Evolutionary conservation across 164 flowering plant genomes (phyloP).

Genomic region (Akebia trifoliata): DNA sequence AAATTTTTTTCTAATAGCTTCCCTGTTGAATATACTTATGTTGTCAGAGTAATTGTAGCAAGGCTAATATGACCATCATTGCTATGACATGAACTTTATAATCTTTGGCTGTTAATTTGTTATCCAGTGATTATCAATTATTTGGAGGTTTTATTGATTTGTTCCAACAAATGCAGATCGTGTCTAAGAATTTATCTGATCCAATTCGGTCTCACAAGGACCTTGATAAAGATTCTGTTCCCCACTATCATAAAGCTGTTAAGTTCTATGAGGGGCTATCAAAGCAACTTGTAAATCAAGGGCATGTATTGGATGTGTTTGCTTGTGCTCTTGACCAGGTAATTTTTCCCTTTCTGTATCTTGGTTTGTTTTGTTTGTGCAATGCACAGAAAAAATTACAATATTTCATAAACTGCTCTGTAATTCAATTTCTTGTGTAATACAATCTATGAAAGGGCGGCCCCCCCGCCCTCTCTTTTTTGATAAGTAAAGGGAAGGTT

Average conservation of each 20-base stretch:
- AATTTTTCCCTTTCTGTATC: slow-evolving; percentile 4
- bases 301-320: slow-evolving; percentile 90
- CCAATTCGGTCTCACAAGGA: slow-evolving; percentile 98
- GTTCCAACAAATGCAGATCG: slow-evolving; percentile 53
- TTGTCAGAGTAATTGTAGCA: no score
- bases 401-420: background rate
- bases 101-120: slow-evolving; percentile 4
- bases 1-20: no score
- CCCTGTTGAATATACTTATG: no score
- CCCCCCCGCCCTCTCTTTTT: no score
- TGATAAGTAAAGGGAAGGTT: no score
- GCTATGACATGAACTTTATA: no score
- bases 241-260: slow-evolving; percentile 73
- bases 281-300: slow-evolving; percentile 91
- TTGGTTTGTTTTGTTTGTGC: background rate
- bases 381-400: background rate
- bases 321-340: slow-evolving; percentile 99
- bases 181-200: slow-evolving; percentile 74
- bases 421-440: no score
- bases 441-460: no score
- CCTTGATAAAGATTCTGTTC: slow-evolving; percentile 90
- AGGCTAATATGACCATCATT: no score
- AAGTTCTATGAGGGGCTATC: slow-evolving; percentile 90
- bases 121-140: background rate
- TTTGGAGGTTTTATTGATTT: background rate